A percentile compares a stretch with the other conserved stretches of the same genome.
phyloP scores from a whole-genome alignment of 225 moss, liverwort and hornwort species.

The Physcomitrium patens region DNA sequence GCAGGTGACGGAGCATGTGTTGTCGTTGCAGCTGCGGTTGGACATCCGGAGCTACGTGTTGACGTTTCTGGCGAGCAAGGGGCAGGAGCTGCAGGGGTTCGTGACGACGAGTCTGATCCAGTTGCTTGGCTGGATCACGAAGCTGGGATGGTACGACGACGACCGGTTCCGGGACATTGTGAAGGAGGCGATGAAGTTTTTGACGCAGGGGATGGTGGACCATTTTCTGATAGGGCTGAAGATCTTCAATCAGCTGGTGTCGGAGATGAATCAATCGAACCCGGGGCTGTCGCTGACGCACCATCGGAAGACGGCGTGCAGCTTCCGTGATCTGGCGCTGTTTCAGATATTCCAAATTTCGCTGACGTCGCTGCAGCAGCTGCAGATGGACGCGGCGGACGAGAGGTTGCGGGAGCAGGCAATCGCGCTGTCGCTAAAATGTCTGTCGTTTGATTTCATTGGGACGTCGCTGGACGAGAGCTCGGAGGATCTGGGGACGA shows the following conservation, averaged over 20 bases:
- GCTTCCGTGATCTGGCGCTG: slow-evolving; percentile 58
- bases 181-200: slow-evolving; percentile 69
- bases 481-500: slow-evolving; percentile 69
- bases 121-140: slow-evolving; percentile 66
- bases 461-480: slow-evolving; percentile 68
- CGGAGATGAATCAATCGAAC: slow-evolving; percentile 71
- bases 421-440: slow-evolving; percentile 58
- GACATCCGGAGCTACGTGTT: slow-evolving; percentile 48
- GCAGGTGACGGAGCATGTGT: slow-evolving; percentile 64
- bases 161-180: slow-evolving; percentile 69
- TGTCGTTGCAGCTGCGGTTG: slow-evolving; percentile 46
- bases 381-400: slow-evolving; percentile 61
- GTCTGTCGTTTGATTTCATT: slow-evolving; percentile 65
- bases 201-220: slow-evolving; percentile 69
- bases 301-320: slow-evolving; percentile 66
- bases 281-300: slow-evolving; percentile 60
- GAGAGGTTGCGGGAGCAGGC: slow-evolving; percentile 68
- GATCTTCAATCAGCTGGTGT: slow-evolving; percentile 71
- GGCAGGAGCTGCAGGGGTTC: slow-evolving; percentile 44
- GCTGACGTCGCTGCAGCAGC: slow-evolving; percentile 55
- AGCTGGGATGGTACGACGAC: slow-evolving; percentile 72
- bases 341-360: slow-evolving; percentile 73
- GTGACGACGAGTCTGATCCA: slow-evolving; percentile 63
- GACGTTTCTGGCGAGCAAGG: slow-evolving; percentile 49
- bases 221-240: slow-evolving; percentile 70